These are phyloP conservation scores for Lithocarpus polystachyus DNA, from an alignment of 306 rosid species.

Conservation along the genomic window DNA sequence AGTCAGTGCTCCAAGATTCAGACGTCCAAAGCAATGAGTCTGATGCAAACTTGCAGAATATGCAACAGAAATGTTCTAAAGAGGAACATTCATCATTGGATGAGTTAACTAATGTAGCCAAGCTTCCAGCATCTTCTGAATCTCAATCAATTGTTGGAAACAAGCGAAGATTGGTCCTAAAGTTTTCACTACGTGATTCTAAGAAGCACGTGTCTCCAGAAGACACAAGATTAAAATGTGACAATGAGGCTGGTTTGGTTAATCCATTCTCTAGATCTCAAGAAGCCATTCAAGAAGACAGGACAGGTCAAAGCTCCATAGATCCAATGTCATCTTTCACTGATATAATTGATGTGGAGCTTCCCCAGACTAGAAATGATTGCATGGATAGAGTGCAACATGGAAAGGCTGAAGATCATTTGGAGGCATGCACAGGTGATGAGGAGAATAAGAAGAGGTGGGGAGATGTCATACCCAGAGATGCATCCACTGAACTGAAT, in stretches of 20 bases:
- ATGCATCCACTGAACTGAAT: conserved; percentile 26
- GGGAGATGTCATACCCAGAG: conserved; percentile 34
- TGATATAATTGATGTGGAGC: conserved; percentile 23
- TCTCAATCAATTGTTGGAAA: conserved; percentile 39
- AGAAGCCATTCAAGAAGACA: conserved; percentile 24
- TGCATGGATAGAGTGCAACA: conserved; percentile 22
- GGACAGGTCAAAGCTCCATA: conserved; percentile 17
- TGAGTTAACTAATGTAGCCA: conserved; percentile 30
- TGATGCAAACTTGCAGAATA: conserved; percentile 35
- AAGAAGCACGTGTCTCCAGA: conserved; percentile 52
- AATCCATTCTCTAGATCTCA: conserved; percentile 37
- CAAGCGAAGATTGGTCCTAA: conserved; percentile 54
- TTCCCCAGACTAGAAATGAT: conserved; percentile 27
- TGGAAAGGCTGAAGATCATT: conserved; percentile 25
- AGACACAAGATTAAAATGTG: conserved; percentile 26
- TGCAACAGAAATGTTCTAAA: conserved; percentile 21
- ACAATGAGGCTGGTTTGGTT: conserved; percentile 32
- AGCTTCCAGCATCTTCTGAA: conserved; percentile 38
- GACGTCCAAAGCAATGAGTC: conserved; percentile 35
- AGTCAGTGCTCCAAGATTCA: conserved; percentile 33
- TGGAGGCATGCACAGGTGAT: conserved; percentile 26
- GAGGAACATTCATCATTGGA: conserved; percentile 31
- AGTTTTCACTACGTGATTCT: conserved; percentile 59
- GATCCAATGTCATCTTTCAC: conserved; percentile 26
- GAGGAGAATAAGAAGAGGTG: conserved; percentile 32